Evolutionary conservation across 768 basidiomycete species (phyloP).

Genomic region (Leccinum uliginosum): DNA sequence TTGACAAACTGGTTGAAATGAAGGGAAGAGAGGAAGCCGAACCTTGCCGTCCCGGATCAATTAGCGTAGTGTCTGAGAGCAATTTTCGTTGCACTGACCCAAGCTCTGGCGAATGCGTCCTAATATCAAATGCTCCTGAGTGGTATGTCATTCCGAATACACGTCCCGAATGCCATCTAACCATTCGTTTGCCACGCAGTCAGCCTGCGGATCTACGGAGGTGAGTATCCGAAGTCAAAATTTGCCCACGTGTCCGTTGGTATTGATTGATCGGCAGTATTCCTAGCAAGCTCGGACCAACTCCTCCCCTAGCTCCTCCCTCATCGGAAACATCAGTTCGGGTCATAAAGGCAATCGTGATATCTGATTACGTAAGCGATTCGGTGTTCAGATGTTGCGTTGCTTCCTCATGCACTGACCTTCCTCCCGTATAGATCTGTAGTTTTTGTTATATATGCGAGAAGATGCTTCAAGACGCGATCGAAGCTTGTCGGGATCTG

Average conservation of each 20-base stretch:
- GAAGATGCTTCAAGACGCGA: slow-evolving; percentile 31
- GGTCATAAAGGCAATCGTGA: slow-evolving; percentile 28
- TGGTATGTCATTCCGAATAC: slow-evolving; percentile 7
- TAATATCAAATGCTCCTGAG: background rate
- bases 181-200: background rate
- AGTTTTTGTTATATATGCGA: slow-evolving; percentile 36
- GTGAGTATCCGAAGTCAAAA: slow-evolving; percentile 1
- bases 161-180: background rate
- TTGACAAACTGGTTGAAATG: background rate
- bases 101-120: background rate
- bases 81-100: slow-evolving; percentile 17
- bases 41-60: slow-evolving; percentile 1
- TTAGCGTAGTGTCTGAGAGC: slow-evolving; percentile 25
- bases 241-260: background rate
- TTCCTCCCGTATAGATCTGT: slow-evolving; percentile 22
- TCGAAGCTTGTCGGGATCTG: slow-evolving; percentile 29
- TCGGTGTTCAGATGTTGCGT: background rate
- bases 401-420: background rate
- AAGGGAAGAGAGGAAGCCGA: background rate
- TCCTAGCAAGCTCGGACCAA: slow-evolving; percentile 13
- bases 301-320: background rate
- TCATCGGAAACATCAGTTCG: slow-evolving; percentile 15
- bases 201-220: slow-evolving; percentile 12
- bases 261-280: slow-evolving; percentile 7
- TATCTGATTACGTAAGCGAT: slow-evolving; percentile 30